Conservation (phyloP, 1,139 yeast species). For the Lodderomyces orthopsilosis region DNA sequence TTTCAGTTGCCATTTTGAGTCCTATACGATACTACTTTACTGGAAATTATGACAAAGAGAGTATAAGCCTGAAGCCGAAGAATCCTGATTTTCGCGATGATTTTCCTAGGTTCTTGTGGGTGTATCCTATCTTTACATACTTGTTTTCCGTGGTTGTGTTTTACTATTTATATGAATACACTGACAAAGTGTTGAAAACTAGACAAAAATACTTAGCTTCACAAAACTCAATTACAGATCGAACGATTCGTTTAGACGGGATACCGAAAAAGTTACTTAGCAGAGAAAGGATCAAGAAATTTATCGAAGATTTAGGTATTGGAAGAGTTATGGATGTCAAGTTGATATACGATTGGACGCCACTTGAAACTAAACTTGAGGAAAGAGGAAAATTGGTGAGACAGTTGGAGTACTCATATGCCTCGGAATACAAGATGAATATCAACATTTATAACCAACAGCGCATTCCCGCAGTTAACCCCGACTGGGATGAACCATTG, state of each 20-base stretch:
- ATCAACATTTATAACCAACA: slow-evolving; percentile 37
- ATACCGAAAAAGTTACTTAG: slow-evolving; percentile 54
- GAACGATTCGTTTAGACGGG: slow-evolving; percentile 86
- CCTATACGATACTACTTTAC: slow-evolving; percentile 46
- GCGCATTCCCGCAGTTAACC: slow-evolving; percentile 29
- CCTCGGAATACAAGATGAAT: slow-evolving; percentile 43
- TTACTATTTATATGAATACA: slow-evolving; percentile 61
- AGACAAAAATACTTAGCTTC: slow-evolving; percentile 83
- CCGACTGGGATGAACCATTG: slow-evolving; percentile 16
- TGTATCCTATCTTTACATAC: slow-evolving; percentile 85
- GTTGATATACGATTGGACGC: slow-evolving; percentile 55
- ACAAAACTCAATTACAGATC: slow-evolving; percentile 87
- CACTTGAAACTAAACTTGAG: slow-evolving; percentile 41
- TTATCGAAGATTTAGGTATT: slow-evolving; percentile 59
- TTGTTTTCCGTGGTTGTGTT: slow-evolving; percentile 72
- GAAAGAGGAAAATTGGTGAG: slow-evolving; percentile 32
- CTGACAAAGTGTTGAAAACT: slow-evolving; percentile 66
- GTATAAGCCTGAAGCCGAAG: slow-evolving; percentile 14
- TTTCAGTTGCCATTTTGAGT: slow-evolving; percentile 41
- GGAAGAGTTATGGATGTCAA: slow-evolving; percentile 58
- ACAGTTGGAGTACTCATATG: slow-evolving; percentile 45
- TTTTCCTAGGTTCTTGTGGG: slow-evolving; percentile 53
- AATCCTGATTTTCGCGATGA: slow-evolving; percentile 25
- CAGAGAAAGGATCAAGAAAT: slow-evolving; percentile 43
- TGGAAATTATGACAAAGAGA: slow-evolving; percentile 46